Percentiles rank a stretch among this genome's conserved stretches.
Evolutionary conservation across 306 rosid genomes (phyloP).

Genomic region (Senna tora): DNA sequence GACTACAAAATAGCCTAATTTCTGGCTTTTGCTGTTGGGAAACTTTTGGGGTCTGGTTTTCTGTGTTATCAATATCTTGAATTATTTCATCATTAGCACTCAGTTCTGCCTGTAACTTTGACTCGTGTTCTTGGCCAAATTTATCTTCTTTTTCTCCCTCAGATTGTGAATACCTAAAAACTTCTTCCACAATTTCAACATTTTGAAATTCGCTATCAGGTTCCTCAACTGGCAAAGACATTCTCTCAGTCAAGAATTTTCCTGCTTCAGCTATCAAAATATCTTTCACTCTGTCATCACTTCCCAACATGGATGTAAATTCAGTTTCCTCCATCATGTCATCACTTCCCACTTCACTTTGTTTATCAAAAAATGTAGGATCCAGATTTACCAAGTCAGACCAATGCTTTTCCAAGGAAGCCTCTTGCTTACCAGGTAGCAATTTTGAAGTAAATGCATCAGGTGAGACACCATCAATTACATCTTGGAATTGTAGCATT

Average conservation of each 20-base stretch:
- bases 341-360: conserved; percentile 3
- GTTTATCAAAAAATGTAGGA: conserved; percentile 30
- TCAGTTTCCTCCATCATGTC: conserved; percentile 27
- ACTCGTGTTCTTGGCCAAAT: conserved; percentile 3
- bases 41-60: conserved; percentile 43
- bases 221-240: conserved; percentile 19
- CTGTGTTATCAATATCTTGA: conserved; percentile 41
- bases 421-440: not conserved
- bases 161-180: conserved; percentile 17
- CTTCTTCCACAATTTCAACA: conserved; percentile 24
- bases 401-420: conserved; percentile 20
- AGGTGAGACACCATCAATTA: not conserved
- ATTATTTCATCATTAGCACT: conserved; percentile 30
- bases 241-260: not conserved
- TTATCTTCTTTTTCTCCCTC: conserved; percentile 27
- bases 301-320: conserved; percentile 4
- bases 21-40: conserved; percentile 30
- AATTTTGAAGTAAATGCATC: conserved; percentile 20
- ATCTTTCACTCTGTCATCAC: conserved; percentile 21
- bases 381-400: conserved; percentile 10
- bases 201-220: conserved; percentile 31
- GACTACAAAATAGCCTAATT: conserved; percentile 40
- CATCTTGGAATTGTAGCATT: conserved; percentile 21
- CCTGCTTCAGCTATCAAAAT: conserved; percentile 15
- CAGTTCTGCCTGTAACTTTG: conserved; percentile 6